Base-by-base conservation (phyloP, 495 filamentous ascomycete species). In the Aspergillus baeticus region DNA sequence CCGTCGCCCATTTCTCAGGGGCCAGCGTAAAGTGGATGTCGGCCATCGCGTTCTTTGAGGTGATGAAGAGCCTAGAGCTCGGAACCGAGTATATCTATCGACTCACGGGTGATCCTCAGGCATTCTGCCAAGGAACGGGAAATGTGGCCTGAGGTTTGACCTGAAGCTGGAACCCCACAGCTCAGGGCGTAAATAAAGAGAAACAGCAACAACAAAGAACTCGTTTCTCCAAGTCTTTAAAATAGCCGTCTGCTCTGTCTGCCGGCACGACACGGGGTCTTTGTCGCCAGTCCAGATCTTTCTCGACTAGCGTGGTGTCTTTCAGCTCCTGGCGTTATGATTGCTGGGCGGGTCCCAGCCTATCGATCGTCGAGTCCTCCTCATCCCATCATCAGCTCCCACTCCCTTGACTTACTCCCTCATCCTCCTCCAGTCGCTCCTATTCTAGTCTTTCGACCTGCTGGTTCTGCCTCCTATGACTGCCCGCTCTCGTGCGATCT, bases 331-430 rank as follows among this genome's bases (percentile, higher is more conserved):
- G 23, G 42, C 42, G 11, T 45, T 26, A 13, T 50, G 15, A 50
- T 34, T 48, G 53, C 29, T 55, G 53, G 53, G 53, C 44, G 43
- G 33, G 53, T 49, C 34, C 48, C 53, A 55, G 53, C 53, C 53
- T 55, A 49, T 55, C 53, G 51, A 34, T 54, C 29, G 26, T 36
- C 39, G 31, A 44, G 42, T 47, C 50, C 34, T 41, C 26, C 44
- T 15, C 14, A 15, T 59, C 57, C 51, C 54, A 23, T 51, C 37
- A 47, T 47, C 44, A 18, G 22, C 47, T 21, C 21, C 47, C 47
- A 35, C 34, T 51, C 35, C 34, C 13, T 21, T 58, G 48, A 39
- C 35, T 37, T 15, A 0, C 33, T 45, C 42, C 31, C 31, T 46
- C 35, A 35, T 44, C 46, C 29, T 31, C 44, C 18, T 49, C 17